Base-by-base conservation (phyloP, 192 early-diverging fungal species). In the Physocladia obscura region DNA sequence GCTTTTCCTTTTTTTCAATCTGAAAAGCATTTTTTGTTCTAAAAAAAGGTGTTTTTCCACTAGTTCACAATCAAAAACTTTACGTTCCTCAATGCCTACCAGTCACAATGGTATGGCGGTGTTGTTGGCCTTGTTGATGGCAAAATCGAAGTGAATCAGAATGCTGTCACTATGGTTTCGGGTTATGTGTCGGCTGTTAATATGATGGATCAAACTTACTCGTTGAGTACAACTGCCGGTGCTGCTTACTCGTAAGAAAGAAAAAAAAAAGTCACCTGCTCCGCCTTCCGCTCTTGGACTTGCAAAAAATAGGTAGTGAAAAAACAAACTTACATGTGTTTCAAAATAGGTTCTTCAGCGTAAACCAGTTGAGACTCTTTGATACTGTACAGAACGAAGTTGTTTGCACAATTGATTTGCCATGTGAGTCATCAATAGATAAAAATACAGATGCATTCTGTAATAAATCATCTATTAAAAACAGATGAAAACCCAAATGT, bases 61-160 rank as follows among this genome's bases (percentile, higher is more conserved):
- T 35, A 72, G 70, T 72, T 72, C 70, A 51, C 34, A 6, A 52
- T 72, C 60, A 72, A 62, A 58, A 72, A 72, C 61, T 72, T 72
- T 38, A 72, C 70, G 6, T 72, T 62, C 51, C 36, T 72, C 27
- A 72, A 72, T 39, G 70, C 70, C 31, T 62, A 62, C 61, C 49
- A 63, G 37, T 54, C 60, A 2, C 19, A 61, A 22, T 72, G 70
- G 70, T 72, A 72, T 58, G 70, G 50, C 11, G 70, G 70, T 15
- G 70, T 72, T 27, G 70, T 72, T 27, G 58, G 49, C 11, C 17
- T 22, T 11, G 59, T 62, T 6, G 39, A 49, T 39, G 70, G 70
- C 5, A 21, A 54, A 6, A 21, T 35, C 15, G 59, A 44, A n/a
- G 59, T 22, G 38, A 72, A 72, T 58, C 44, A 62, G 48, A 61